These are phyloP conservation scores for Diplogelasinospora grovesii DNA, from an alignment of 495 filamentous ascomycete species.

Conservation along the genomic window DNA sequence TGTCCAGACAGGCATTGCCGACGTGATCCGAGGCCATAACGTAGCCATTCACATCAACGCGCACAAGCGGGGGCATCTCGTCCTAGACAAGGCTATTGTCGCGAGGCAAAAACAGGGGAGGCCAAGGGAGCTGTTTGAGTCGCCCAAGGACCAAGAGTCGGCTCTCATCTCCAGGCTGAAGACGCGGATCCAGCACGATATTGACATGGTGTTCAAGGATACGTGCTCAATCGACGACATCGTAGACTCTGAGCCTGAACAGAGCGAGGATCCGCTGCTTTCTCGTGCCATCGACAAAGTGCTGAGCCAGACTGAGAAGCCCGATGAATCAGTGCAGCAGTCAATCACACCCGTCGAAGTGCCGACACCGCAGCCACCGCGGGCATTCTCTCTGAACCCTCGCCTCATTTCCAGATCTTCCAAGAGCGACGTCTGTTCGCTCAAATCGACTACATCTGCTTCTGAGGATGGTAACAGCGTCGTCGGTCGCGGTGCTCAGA, in stretches of 20 bases:
- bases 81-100: constrained; percentile 41
- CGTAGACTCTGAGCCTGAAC: too few species aligned
- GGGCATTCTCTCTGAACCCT: constrained; percentile 4
- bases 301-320: too few species aligned
- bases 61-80: constrained; percentile 39
- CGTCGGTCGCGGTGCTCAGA: too few species aligned
- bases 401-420: neutral
- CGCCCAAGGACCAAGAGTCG: constrained; percentile 14
- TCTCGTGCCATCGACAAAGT: too few species aligned
- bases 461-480: constrained; percentile 1
- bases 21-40: constrained; percentile 38
- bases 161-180: constrained; percentile 26
- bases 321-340: too few species aligned
- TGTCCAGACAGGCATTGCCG: constrained; percentile 38
- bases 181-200: constrained; percentile 33
- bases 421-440: neutral
- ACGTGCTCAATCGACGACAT: constrained; percentile 36
- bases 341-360: too few species aligned
- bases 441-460: constrained; percentile 1
- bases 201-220: constrained; percentile 40
- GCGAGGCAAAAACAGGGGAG: constrained; percentile 25
- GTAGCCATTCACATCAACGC: constrained; percentile 35
- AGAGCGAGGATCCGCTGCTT: too few species aligned
- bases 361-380: constrained; percentile 1
- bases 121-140: constrained; percentile 13